These are phyloP conservation scores for Backusella tarrabulga DNA, from an alignment of 192 early-diverging fungal species.

Conservation along the genomic window DNA sequence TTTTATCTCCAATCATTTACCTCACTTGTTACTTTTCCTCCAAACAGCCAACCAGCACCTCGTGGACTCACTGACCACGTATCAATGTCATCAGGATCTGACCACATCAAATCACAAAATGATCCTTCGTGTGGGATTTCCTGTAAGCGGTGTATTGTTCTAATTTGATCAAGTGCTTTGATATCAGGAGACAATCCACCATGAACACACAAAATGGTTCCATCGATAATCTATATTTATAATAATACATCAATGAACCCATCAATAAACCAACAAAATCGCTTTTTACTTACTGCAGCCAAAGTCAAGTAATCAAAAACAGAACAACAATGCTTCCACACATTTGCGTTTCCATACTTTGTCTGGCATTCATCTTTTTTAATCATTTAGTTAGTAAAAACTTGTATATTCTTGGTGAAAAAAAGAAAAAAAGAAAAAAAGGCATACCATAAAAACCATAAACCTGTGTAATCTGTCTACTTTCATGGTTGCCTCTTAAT, in stretches of 20 bases:
- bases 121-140: slow-evolving; percentile 95
- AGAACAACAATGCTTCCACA: slow-evolving; percentile 94
- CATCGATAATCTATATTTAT: slow-evolving; percentile 80
- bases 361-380: slow-evolving; percentile 84
- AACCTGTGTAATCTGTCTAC: slow-evolving; percentile 95
- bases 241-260: not conserved
- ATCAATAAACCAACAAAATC: not conserved
- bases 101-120: slow-evolving; percentile 96
- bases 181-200: slow-evolving; percentile 93
- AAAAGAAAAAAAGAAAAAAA: no score
- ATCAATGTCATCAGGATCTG: slow-evolving; percentile 94
- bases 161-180: slow-evolving; percentile 88
- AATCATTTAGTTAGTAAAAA: not conserved
- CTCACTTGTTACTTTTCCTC: slow-evolving; percentile 90
- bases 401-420: no score
- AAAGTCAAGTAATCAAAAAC: slow-evolving; percentile 92
- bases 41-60: slow-evolving; percentile 97
- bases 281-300: slow-evolving; percentile 68
- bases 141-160: slow-evolving; percentile 93
- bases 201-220: slow-evolving; percentile 89
- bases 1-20: slow-evolving; percentile 36
- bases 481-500: slow-evolving; percentile 95
- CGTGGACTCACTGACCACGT: slow-evolving; percentile 88
- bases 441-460: slow-evolving; percentile 87
- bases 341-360: slow-evolving; percentile 94